These are phyloP conservation scores for Raddia distichophylla DNA, from an alignment of 176 grass and related monocot species.

Conservation along the genomic window DNA sequence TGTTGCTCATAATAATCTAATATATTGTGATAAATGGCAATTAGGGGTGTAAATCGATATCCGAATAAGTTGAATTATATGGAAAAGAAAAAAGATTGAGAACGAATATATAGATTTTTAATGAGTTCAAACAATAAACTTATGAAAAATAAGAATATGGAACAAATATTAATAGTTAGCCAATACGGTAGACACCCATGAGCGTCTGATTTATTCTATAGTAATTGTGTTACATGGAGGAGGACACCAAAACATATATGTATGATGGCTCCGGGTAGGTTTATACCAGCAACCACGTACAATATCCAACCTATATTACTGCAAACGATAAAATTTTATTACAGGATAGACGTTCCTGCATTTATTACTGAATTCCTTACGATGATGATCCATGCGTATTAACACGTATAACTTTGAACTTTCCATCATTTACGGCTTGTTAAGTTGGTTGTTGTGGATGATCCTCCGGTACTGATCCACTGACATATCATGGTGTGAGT, in stretches of 20 bases:
- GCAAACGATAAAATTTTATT: no score
- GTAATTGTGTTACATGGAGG: neutral
- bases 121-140: no score
- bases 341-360: neutral
- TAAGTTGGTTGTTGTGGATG: slow-evolving; percentile 13
- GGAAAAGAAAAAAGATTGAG: no score
- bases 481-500: slow-evolving; percentile 50
- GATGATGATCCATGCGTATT: neutral
- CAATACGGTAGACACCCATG: neutral
- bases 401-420: no score
- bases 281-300: neutral
- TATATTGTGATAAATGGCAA: no score
- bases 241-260: neutral
- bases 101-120: no score
- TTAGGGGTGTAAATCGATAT: no score
- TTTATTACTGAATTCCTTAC: neutral
- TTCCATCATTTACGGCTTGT: slow-evolving; percentile 18
- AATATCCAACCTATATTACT: neutral
- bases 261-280: neutral
- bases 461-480: slow-evolving; percentile 22
- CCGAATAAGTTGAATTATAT: no score
- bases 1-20: no score
- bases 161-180: neutral
- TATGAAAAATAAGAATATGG: no score
- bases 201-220: neutral